Conservation (phyloP, 768 basidiomycete genomes). For the Strobilomyces dryophilus region DNA sequence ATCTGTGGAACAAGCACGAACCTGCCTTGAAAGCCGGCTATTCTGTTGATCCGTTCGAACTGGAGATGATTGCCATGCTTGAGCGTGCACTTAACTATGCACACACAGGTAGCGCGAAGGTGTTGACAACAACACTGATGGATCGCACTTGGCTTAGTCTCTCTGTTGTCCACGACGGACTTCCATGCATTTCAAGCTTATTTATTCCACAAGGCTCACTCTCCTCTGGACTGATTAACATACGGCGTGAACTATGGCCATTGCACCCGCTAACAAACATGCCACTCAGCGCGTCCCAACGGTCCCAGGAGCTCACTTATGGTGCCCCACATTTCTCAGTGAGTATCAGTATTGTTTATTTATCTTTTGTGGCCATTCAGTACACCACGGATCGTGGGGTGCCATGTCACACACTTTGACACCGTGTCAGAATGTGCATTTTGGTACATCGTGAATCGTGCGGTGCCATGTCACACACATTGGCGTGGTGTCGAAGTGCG, state of each 20-base stretch:
- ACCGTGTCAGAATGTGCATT: no score
- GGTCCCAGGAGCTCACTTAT: slow-evolving; percentile 1
- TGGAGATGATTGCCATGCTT: background rate
- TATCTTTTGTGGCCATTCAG: no score
- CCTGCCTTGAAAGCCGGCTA: background rate
- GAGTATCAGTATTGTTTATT: no score
- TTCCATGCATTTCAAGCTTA: background rate
- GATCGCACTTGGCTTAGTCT: background rate
- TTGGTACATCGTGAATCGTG: no score
- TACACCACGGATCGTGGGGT: background rate
- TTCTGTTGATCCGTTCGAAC: background rate
- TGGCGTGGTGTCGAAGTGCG: no score
- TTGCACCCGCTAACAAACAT: background rate
- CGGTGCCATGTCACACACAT: no score
- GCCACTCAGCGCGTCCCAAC: background rate
- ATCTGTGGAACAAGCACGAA: slow-evolving; percentile 1
- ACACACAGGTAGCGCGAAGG: background rate
- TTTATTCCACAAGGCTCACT: background rate
- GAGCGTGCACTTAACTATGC: background rate
- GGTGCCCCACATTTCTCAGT: background rate
- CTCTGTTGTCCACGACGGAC: background rate
- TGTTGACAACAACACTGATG: slow-evolving; percentile 1
- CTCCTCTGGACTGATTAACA: background rate
- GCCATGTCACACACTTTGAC: no score
- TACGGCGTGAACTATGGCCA: background rate